These are phyloP conservation scores for Plasmodiophora brassicae DNA, from an alignment of 208 protist species.

Conservation along the genomic window DNA sequence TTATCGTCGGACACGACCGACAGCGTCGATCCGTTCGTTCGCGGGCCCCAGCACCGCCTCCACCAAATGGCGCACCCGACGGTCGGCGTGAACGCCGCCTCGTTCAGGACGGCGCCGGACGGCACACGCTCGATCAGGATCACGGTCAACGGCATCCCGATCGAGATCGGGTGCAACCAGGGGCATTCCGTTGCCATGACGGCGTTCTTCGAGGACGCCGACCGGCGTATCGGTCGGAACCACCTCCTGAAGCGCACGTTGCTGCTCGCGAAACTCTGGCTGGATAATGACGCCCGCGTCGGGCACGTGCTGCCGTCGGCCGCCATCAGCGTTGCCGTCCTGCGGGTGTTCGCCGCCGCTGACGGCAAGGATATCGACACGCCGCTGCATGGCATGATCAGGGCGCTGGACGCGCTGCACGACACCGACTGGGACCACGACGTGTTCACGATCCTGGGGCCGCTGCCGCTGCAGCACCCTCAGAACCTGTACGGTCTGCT, in stretches of 20 bases:
- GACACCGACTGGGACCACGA: not conserved
- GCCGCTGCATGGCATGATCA: slow-evolving; percentile 15
- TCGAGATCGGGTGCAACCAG: slow-evolving; percentile 23
- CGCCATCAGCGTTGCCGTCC: not conserved
- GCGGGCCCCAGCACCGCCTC: not conserved
- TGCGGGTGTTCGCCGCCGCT: not conserved
- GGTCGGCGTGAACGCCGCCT: not conserved
- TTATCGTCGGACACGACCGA: not conserved
- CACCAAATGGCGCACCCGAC: too few relatives aligned
- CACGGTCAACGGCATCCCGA: not conserved
- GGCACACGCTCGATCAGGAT: not conserved
- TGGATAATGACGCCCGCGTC: not conserved
- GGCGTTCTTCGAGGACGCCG: slow-evolving; percentile 1
- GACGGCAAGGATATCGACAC: not conserved
- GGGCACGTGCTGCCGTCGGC: not conserved
- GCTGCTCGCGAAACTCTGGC: not conserved
- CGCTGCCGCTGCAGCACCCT: not conserved
- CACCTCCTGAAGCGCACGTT: not conserved
- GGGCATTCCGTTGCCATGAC: not conserved
- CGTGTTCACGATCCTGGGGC: slow-evolving; percentile 23
- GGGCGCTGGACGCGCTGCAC: not conserved
- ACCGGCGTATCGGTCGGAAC: slow-evolving; percentile 1
- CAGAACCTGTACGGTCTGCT: not conserved
- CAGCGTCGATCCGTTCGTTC: slow-evolving; percentile 6
- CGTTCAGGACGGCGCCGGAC: not conserved